These are phyloP conservation scores for Ophiostoma sp. DNA, from an alignment of 2,329 filamentous ascomycete genomes.

Conservation along the genomic window DNA sequence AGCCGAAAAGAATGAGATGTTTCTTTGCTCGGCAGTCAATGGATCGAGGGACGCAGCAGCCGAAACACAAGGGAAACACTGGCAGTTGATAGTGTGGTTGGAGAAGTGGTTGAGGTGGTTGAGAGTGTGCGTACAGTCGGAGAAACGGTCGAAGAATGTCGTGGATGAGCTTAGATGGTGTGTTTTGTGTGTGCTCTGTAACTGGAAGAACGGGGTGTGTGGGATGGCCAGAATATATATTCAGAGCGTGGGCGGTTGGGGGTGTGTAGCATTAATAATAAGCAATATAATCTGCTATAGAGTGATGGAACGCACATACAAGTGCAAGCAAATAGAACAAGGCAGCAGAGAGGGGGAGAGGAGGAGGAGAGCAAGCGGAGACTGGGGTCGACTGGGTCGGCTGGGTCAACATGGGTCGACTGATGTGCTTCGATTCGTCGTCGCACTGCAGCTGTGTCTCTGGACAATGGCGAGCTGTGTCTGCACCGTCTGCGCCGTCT, in stretches of 20 bases:
- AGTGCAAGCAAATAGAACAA: neutral
- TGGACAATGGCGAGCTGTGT: neutral
- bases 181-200: slow-evolving; percentile 15
- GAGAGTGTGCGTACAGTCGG: neutral
- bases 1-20: slow-evolving; percentile 3
- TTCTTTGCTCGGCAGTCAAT: neutral
- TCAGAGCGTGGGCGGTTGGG: neutral
- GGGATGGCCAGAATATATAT: slow-evolving; percentile 15
- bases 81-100: neutral
- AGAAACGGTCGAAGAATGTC: neutral
- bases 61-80: neutral
- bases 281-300: neutral
- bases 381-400: slow-evolving; percentile 8
- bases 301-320: neutral
- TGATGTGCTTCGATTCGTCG: slow-evolving; percentile 3
- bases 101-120: neutral
- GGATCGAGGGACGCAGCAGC: neutral
- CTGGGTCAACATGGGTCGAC: slow-evolving; percentile 3
- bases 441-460: slow-evolving; percentile 4
- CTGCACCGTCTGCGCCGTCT: neutral
- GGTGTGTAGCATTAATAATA: neutral
- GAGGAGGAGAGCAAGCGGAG: neutral
- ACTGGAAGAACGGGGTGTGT: slow-evolving; percentile 13
- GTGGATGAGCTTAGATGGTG: slow-evolving; percentile 10
- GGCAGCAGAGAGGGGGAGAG: neutral